Evolutionary conservation across 1,284 basidiomycete genomes (phyloP).

Genomic region (Naganishia sp.): DNA sequence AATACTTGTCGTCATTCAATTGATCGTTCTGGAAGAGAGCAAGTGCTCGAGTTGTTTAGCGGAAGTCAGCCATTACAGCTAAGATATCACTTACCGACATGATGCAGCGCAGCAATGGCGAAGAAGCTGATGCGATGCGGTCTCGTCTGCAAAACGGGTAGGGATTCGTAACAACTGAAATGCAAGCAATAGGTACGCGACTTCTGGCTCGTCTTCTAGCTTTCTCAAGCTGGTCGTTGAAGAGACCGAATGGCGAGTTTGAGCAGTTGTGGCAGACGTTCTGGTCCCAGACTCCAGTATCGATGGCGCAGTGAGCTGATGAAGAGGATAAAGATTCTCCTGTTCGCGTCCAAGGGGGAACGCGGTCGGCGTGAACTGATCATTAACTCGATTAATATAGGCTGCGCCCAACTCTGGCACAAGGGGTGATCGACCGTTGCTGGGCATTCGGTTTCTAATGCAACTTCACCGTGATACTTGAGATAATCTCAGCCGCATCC

Average conservation of each 20-base stretch:
- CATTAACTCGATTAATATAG: background rate
- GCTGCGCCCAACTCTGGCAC: slow-evolving; percentile 17
- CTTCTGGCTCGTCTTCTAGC: too few relatives aligned
- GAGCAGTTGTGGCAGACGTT: background rate
- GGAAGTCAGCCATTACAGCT: background rate
- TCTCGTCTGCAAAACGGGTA: too few relatives aligned
- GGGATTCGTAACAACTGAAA: too few relatives aligned
- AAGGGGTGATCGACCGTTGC: background rate
- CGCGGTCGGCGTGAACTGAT: slow-evolving; percentile 6
- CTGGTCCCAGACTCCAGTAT: too few relatives aligned
- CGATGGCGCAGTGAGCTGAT: too few relatives aligned
- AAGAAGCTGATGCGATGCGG: too few relatives aligned
- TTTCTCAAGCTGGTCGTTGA: too few relatives aligned
- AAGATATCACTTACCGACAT: background rate
- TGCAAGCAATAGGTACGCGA: too few relatives aligned
- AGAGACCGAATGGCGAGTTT: background rate
- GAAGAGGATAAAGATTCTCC: background rate
- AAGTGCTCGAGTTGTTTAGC: background rate
- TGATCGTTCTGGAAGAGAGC: slow-evolving; percentile 18
- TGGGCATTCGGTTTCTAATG: background rate
- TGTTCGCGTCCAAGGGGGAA: slow-evolving; percentile 14
- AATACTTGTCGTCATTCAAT: slow-evolving; percentile 23
- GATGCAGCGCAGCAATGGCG: background rate
- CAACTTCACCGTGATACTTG: background rate
- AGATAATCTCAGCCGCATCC: background rate